Percentiles rank a stretch among this genome's conserved stretches.
phyloP scores from a whole-genome alignment of 2,329 filamentous ascomycete genomes.

The Phyllosticta citrichinensis region DNA sequence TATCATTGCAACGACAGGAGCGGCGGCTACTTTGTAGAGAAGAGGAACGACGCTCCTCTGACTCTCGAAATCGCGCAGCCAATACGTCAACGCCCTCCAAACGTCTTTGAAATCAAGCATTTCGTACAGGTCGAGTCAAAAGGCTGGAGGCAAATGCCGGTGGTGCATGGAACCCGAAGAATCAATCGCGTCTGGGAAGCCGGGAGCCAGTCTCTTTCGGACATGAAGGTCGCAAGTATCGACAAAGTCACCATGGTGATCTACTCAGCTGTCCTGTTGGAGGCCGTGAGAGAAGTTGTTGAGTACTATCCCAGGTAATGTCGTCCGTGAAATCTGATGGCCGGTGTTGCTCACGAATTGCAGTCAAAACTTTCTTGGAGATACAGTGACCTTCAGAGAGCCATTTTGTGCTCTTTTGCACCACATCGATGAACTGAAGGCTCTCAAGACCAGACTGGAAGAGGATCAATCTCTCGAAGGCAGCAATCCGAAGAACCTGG shows the following conservation, averaged over 20 bases:
- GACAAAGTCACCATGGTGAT: slow-evolving; percentile 1
- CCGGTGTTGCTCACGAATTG: background rate
- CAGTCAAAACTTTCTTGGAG: slow-evolving; percentile 6
- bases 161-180: background rate
- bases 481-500: background rate
- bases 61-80: background rate
- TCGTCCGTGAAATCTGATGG: background rate
- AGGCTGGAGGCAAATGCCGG: background rate
- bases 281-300: slow-evolving; percentile 6
- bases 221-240: background rate
- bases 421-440: slow-evolving; percentile 3
- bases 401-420: slow-evolving; percentile 3
- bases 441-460: background rate
- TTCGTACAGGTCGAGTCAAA: background rate
- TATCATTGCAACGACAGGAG: background rate
- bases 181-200: background rate
- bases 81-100: background rate
- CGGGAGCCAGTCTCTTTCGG: background rate
- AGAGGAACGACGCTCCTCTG: background rate
- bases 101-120: background rate
- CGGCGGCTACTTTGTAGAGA: background rate
- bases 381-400: slow-evolving; percentile 3
- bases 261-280: slow-evolving; percentile 1
- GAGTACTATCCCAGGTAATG: slow-evolving; percentile 5
- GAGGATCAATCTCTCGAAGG: background rate